Evolutionary conservation across 768 basidiomycete species (phyloP), one percentile per base, ranked within the genome.

Genomic region (Tephrocybe sp.): DNA sequence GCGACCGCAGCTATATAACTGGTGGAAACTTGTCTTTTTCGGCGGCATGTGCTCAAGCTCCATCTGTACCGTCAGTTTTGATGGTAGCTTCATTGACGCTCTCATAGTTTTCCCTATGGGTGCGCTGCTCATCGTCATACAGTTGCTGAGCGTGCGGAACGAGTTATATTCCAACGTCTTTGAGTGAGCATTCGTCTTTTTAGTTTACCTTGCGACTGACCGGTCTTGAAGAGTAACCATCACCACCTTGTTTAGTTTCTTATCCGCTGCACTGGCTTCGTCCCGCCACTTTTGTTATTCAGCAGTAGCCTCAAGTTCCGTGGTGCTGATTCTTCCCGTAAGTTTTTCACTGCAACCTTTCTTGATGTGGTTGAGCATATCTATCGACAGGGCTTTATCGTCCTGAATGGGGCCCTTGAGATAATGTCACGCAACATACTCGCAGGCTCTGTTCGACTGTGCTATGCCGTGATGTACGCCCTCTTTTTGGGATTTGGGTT

Each of bases 91-190:
- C 65, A 75, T 92, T 58, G 92, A 95, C 66, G 77, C 79, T 18
- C 67, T 92, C 22, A 71, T 84, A 30, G 76, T 80, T 0, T 86
- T 87, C 56, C 91, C 90, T 0, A 76, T 94, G 19, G 91, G 92
- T 9, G 80, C 79, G 16, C 69, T 92, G 4, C 76, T 95, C 25
- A 83, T 92, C 21, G 69, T 74, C 35, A 76, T 92, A 12, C 92
- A 94, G 61, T 73, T 86, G 38, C 63, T 89, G 37, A 83, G 85
- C 12, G 79, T 80, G 6, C 77, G 83, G 52, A 89, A 91, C 58
- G 87, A 92, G 61, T 66, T 94, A 13, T 91, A 90, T 59, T 80
- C 79, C 5, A 88, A 89, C 49, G 81, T 93, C 25, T 92, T 89
- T 50, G 89, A 90, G 80, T 82, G 35, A 26, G 79, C 68, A 4